phyloP scores from a whole-genome alignment of 768 basidiomycete genomes.

The Cystofilobasidium bisporidii region DNA sequence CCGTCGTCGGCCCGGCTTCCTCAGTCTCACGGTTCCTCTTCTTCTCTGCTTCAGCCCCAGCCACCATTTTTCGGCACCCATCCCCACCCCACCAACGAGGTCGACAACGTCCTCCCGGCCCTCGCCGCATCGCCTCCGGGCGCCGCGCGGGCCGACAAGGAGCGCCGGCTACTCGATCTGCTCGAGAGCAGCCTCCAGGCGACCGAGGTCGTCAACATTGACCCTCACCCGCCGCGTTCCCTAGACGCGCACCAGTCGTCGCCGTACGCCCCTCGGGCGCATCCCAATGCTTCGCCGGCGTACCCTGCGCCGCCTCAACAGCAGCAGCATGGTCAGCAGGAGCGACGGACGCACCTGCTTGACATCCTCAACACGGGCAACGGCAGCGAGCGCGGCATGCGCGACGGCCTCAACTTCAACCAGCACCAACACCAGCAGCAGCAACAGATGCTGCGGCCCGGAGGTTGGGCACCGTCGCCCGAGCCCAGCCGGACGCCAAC shows the following conservation, averaged over 20 bases:
- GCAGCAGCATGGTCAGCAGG: background rate
- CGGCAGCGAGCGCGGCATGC: constrained; percentile 1
- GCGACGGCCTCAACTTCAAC: background rate
- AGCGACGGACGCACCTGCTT: background rate
- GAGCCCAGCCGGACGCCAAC: too few relatives aligned
- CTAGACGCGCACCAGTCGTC: background rate
- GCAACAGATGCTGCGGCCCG: too few relatives aligned
- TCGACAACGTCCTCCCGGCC: background rate
- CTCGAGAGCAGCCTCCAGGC: constrained; percentile 2
- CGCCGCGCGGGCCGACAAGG: background rate
- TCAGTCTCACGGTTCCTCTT: constrained; percentile 1
- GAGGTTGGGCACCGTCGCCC: too few relatives aligned
- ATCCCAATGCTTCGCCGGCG: background rate
- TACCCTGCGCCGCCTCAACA: background rate
- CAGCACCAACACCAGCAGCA: background rate
- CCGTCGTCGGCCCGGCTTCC: background rate
- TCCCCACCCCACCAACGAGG: too few relatives aligned
- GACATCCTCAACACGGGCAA: background rate
- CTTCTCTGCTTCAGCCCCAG: background rate
- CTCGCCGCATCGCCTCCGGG: background rate
- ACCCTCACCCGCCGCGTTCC: too few relatives aligned
- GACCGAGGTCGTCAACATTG: background rate
- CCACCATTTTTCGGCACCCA: constrained; percentile 7
- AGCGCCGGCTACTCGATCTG: background rate
- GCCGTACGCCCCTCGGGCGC: background rate